These are phyloP conservation scores for Phytopythium delawarense DNA, from an alignment of 352 stramenopile genomes.

Conservation along the genomic window DNA sequence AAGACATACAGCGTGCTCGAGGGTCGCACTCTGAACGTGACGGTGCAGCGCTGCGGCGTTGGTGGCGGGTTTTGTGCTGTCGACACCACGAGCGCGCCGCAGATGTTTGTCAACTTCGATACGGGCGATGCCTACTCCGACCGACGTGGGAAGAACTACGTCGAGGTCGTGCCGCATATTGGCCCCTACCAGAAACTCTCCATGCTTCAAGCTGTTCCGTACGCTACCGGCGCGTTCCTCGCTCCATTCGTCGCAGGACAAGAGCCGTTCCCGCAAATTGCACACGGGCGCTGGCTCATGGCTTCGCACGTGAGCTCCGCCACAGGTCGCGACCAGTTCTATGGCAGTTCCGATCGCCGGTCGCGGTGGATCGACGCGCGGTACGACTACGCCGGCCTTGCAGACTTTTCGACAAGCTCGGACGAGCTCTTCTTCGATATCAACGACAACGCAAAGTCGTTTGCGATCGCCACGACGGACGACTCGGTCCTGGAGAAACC, in stretches of 20 bases:
- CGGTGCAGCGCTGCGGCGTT: slow-evolving; percentile 59
- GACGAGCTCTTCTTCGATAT: slow-evolving; percentile 68
- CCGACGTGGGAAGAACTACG: slow-evolving; percentile 41
- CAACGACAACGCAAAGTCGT: slow-evolving; percentile 42
- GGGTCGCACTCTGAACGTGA: slow-evolving; percentile 74
- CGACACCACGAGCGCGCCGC: slow-evolving; percentile 37
- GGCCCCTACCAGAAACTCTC: slow-evolving; percentile 62
- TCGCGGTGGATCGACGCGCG: slow-evolving; percentile 72
- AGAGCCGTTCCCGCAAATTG: slow-evolving; percentile 73
- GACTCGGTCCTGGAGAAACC: slow-evolving; percentile 90
- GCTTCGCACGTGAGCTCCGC: slow-evolving; percentile 77
- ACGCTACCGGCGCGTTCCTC: slow-evolving; percentile 40
- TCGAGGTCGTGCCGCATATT: slow-evolving; percentile 32
- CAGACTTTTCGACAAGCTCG: slow-evolving; percentile 82
- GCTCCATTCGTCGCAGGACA: slow-evolving; percentile 52
- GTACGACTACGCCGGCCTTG: slow-evolving; percentile 89
- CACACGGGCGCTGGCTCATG: slow-evolving; percentile 49
- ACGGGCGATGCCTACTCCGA: slow-evolving; percentile 74
- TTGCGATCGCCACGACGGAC: slow-evolving; percentile 83
- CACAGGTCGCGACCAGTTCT: slow-evolving; percentile 87
- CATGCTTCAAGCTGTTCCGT: slow-evolving; percentile 52
- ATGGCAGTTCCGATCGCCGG: slow-evolving; percentile 79
- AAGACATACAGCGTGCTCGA: slow-evolving; percentile 84
- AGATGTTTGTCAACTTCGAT: slow-evolving; percentile 66
- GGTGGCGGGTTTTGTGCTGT: slow-evolving; percentile 56